Evolutionary conservation across 2,329 filamentous ascomycete genomes (phyloP), one percentile per base, ranked within the genome.

Genomic region (Massarina eburnea): DNA sequence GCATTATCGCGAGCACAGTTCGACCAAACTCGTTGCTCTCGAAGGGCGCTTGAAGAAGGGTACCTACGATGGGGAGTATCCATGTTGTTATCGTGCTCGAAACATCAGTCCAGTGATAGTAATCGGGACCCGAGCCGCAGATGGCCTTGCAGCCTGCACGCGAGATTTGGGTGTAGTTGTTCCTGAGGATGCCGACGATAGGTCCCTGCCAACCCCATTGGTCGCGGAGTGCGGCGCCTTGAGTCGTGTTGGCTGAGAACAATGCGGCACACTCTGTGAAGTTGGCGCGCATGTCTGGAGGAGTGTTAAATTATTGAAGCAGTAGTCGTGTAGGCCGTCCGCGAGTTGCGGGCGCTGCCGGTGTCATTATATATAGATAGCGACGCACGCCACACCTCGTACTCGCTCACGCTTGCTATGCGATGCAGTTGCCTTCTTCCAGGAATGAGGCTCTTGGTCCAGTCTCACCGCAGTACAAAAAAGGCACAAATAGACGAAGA

Each of bases 41-140:
- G 42, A 72, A 73, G 0, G 71, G 71, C 14, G 70, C 71, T 43
- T 73, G 71, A 1, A 73, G 48, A 1, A 73, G 43, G 2, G 68
- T 67, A 14, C 71, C 70, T 0, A 73, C 55, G 5, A 72, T 56
- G 0, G 71, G 71, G 5, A 73, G 43, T 8, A 73, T 61, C 70
- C 71, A 73, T 3, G 70, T 73, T 2, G 68, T 72, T 32, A 73
- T 71, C 1, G 70, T 70, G 8, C 40, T 48, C 1, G 64, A 66
- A 0, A 55, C 55, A 18, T 59, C 55, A 1, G 40, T 41, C 70
- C 70, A 72, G 1, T 55, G 48, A 42, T 72, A 72, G n/a, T 52
- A 61, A 33, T 64, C 55, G 4, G 46, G 48, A 4, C 59, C 67
- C 7, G 33, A 24, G 4, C 71, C 70, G 41, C 71, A 73, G 2